phyloP scores from a whole-genome alignment of 75 land plant species.

The Sequoia sempervirens region DNA sequence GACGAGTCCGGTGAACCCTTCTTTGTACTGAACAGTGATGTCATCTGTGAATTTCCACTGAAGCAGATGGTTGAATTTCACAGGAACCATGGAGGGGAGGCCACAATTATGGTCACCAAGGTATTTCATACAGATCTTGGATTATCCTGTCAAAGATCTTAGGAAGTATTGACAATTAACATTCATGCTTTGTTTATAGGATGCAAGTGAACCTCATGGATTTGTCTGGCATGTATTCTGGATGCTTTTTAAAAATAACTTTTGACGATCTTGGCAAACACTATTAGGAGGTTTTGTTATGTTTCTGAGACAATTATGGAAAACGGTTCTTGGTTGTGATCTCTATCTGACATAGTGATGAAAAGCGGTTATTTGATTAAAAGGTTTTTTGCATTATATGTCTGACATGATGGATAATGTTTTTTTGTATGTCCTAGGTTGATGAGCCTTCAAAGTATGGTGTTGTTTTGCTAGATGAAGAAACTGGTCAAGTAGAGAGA shows the following conservation, averaged over 20 bases:
- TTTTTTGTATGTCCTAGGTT: slow-evolving; percentile 14
- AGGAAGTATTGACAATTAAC: not conserved
- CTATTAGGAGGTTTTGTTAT: not conserved
- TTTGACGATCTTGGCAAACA: not conserved
- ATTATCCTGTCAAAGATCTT: not conserved
- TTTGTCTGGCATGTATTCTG: not conserved
- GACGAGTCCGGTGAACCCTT: slow-evolving; percentile 46
- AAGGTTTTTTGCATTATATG: not conserved
- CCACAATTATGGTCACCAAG: slow-evolving; percentile 52
- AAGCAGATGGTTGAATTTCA: slow-evolving; percentile 46
- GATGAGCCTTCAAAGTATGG: slow-evolving; percentile 56
- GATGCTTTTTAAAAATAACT: not conserved
- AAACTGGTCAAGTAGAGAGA: slow-evolving; percentile 31
- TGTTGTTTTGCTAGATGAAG: slow-evolving; percentile 45
- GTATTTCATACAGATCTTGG: not conserved
- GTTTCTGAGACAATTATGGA: not conserved
- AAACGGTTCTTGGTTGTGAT: not conserved
- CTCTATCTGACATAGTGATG: not conserved
- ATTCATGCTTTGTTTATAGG: not conserved
- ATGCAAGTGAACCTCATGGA: not conserved
- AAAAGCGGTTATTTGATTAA: not conserved
- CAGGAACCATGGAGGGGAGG: slow-evolving; percentile 43
- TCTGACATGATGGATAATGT: not conserved
- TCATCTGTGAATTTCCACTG: slow-evolving; percentile 46
- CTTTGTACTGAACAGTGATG: slow-evolving; percentile 49